phyloP scores from a whole-genome alignment of 106 monocot genomes.

The Xerophyta viscosa region DNA sequence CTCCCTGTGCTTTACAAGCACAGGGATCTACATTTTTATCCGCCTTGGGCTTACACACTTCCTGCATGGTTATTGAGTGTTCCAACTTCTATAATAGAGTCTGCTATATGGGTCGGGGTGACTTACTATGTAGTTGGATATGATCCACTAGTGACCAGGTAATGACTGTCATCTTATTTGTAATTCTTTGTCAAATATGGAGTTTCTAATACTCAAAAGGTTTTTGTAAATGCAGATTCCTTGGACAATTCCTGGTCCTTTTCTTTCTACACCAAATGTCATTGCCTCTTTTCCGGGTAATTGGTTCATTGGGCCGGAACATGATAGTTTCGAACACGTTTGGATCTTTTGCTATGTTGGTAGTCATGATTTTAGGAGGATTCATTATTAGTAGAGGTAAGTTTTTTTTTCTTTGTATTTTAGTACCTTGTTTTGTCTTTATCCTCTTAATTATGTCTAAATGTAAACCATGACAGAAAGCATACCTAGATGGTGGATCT shows the following conservation, averaged over 20 bases:
- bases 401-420: too few relatives aligned
- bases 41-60: slow-evolving; percentile 82
- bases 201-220: too few relatives aligned
- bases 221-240: slow-evolving; percentile 71
- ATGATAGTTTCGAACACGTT: slow-evolving; percentile 99
- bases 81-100: slow-evolving; percentile 85
- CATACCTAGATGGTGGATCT: slow-evolving; percentile 97
- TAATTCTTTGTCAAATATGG: too few relatives aligned
- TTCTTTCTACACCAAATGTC: slow-evolving; percentile 98
- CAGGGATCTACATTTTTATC: slow-evolving; percentile 94
- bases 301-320: slow-evolving; percentile 84
- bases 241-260: slow-evolving; percentile 69
- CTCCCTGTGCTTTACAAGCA: slow-evolving; percentile 99
- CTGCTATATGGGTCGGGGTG: slow-evolving; percentile 79
- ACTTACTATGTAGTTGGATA: slow-evolving; percentile 95
- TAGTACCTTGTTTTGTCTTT: neutral
- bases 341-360: slow-evolving; percentile 95
- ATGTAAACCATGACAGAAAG: slow-evolving; percentile 46
- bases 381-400: slow-evolving; percentile 92
- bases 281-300: slow-evolving; percentile 87
- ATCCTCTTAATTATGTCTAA: neutral
- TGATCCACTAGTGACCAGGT: slow-evolving; percentile 95
- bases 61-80: slow-evolving; percentile 95
- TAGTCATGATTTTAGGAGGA: slow-evolving; percentile 98
- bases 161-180: neutral